phyloP scores from a whole-genome alignment of 345 rosid genomes.

The Pugionium cornutum region DNA sequence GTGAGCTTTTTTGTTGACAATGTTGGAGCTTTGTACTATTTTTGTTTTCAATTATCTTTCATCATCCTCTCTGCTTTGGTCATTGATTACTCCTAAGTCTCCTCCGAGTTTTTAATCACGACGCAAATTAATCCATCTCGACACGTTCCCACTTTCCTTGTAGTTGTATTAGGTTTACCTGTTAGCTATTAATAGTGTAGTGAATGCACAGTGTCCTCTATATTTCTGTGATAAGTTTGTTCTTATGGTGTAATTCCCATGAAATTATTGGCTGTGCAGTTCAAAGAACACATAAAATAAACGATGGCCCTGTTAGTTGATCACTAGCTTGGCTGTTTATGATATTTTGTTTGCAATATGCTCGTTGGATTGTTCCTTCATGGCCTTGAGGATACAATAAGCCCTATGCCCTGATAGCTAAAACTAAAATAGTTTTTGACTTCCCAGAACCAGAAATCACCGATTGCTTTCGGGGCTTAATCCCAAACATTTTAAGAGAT shows the following conservation, averaged over 20 bases:
- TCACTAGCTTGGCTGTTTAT: constrained; percentile 1
- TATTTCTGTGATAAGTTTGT: not conserved
- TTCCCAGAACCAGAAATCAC: constrained; percentile 14
- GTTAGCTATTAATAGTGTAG: too few relatives aligned
- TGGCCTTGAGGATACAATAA: not conserved
- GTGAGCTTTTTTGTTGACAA: not conserved
- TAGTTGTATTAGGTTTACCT: too few relatives aligned
- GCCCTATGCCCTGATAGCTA: constrained; percentile 10
- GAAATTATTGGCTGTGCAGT: not conserved
- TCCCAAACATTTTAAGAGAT: constrained; percentile 9
- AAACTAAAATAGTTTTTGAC: not conserved
- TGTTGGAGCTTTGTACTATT: not conserved
- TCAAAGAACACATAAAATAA: not conserved
- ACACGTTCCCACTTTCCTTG: too few relatives aligned
- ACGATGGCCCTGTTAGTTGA: constrained; percentile 4
- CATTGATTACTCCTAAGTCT: too few relatives aligned
- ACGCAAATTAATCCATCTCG: too few relatives aligned
- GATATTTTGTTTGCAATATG: not conserved
- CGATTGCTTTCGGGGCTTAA: constrained; percentile 11
- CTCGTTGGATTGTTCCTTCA: not conserved
- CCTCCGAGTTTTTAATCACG: too few relatives aligned
- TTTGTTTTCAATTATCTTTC: too few relatives aligned
- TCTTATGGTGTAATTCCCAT: not conserved
- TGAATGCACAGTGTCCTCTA: too few relatives aligned
- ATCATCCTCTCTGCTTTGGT: too few relatives aligned